phyloP scores from a whole-genome alignment of 306 rosid species.

The Vigna mungo region DNA sequence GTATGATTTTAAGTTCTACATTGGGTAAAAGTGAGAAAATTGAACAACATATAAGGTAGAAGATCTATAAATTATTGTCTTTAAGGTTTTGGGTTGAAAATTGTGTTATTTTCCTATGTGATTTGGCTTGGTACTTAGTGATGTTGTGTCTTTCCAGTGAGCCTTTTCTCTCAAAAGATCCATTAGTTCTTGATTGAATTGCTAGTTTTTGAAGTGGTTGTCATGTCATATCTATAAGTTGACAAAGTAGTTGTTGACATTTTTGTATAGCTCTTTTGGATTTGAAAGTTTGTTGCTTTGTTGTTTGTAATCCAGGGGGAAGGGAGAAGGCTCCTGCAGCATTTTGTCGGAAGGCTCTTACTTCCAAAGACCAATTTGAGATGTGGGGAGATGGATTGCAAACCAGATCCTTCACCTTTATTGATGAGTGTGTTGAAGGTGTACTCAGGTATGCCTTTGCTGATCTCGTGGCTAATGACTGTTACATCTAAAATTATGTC shows the following conservation, averaged over 20 bases:
- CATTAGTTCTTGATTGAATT: conserved; percentile 9
- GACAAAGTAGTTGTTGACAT: not conserved
- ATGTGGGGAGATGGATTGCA: conserved; percentile 99
- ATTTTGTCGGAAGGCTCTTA: conserved; percentile 83
- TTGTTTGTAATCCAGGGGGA: conserved; percentile 68
- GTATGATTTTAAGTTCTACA: too few species aligned
- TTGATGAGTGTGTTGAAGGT: conserved; percentile 99
- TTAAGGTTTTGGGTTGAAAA: too few species aligned
- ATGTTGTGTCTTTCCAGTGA: too few species aligned
- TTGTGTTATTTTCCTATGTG: too few species aligned
- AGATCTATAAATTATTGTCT: too few species aligned
- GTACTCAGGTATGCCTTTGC: conserved; percentile 76
- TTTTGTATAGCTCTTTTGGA: conserved; percentile 28
- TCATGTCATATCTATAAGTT: not conserved
- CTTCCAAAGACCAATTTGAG: conserved; percentile 86
- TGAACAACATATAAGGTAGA: too few species aligned
- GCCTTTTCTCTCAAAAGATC: too few species aligned
- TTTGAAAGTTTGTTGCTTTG: conserved; percentile 35
- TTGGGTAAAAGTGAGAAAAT: too few species aligned
- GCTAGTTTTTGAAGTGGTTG: not conserved
- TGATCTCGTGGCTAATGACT: conserved; percentile 18
- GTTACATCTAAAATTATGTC: not conserved
- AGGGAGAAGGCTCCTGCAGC: conserved; percentile 99
- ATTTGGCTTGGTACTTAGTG: too few species aligned
- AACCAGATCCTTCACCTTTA: conserved; percentile 96